A percentile compares a stretch with the other conserved stretches of the same genome.
These are phyloP conservation scores for Calonectria crousiana DNA, from an alignment of 2,329 filamentous ascomycete species.

Conservation along the genomic window DNA sequence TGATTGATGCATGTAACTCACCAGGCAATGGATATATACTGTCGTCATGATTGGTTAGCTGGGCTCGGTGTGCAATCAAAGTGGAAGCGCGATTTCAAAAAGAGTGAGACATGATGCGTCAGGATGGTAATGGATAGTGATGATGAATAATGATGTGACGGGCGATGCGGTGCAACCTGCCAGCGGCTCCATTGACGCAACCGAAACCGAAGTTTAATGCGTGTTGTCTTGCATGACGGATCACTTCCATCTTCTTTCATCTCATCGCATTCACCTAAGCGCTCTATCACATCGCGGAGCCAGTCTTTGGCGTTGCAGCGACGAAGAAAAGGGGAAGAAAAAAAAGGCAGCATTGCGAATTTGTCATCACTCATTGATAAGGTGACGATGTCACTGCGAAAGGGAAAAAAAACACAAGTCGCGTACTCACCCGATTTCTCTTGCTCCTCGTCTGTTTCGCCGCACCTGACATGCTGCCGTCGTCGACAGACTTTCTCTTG, in stretches of 20 bases:
- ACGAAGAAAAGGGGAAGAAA: not conserved
- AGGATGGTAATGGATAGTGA: not conserved
- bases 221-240: not conserved
- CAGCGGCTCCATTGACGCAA: not conserved
- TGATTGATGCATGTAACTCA: slow-evolving; percentile 48
- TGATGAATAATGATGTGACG: not conserved
- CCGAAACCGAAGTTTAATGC: not conserved
- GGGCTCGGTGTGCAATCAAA: not conserved
- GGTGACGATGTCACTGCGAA: slow-evolving; percentile 8
- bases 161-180: not conserved
- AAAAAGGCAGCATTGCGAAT: not conserved
- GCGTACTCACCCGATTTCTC: slow-evolving; percentile 65
- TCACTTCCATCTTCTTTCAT: slow-evolving; percentile 25
- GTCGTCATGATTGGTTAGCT: slow-evolving; percentile 36
- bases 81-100: not conserved
- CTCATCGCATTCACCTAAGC: slow-evolving; percentile 9
- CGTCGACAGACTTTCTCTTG: slow-evolving; percentile 57
- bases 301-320: not conserved
- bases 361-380: not conserved
- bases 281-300: not conserved
- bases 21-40: slow-evolving; percentile 74
- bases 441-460: slow-evolving; percentile 69
- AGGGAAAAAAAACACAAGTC: not conserved
- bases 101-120: not conserved
- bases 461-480: slow-evolving; percentile 47